Base-by-base conservation (phyloP, 2,329 filamentous ascomycete species). In the Bipolaris gigantea region DNA sequence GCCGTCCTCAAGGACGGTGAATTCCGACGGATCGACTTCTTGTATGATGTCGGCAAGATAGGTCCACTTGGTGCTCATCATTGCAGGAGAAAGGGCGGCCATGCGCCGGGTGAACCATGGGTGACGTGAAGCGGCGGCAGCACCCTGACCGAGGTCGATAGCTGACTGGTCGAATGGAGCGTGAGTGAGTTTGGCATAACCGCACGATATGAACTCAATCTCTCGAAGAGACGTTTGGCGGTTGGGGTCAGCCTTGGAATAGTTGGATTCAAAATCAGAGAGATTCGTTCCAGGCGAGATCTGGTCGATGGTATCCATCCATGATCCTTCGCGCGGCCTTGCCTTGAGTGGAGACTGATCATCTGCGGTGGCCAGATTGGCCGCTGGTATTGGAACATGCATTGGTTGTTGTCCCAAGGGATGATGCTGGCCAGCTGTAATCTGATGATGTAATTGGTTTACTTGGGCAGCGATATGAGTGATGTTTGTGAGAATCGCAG, bases 191-290 rank as follows among this genome's bases (percentile, higher is more conserved):
- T 73, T 69, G 32, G 80, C 82, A 62, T 88, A 88, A 46, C 85
- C 85, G 64, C 85, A 88, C 0, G 84, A 87, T 30, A 79, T 80
- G 70, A 88, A 81, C 1, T 78, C 76, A 27, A 87, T 70, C 13
- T 68, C 67, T 50, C 67, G 59, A 2, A 82, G 66, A 19, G 66
- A 66, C 3, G 75, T 76, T 2, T n/a, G 44, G 34, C 60, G 62
- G 18, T 57, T 61, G 35, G 51, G 50, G 21, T 68, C 58, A 8
- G 69, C 65, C 59, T 70, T 66, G 35, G 74, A 75, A 47, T 69
- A 65, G 7, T 64, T 57, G 21, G 74, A 69, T 13, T 75, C 71
- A 34, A 79, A 75, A 54, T 78, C 73, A 38, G 65, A 65, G 30
- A 81, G 69, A 15, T 75, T 79, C 2, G 64, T 67, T 13, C 79